phyloP scores from a whole-genome alignment of 2,329 filamentous ascomycete species.

The Aureobasidium sp. region DNA sequence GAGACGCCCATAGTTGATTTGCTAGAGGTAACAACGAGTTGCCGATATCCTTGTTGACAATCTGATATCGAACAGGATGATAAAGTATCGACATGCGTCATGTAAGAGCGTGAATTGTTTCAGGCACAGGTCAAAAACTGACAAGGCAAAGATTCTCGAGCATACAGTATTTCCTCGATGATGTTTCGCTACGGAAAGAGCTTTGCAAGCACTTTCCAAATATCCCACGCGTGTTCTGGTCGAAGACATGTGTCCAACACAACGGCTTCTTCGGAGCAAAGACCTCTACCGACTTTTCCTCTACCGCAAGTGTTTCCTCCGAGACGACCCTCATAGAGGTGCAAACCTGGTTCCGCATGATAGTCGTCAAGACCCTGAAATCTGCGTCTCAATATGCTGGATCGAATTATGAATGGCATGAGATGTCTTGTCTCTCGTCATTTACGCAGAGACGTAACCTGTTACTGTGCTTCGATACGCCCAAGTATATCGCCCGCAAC shows the following conservation, averaged over 20 bases:
- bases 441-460: not conserved
- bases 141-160: not conserved
- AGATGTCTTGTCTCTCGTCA: not conserved
- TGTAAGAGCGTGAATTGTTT: not conserved
- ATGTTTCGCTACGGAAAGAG: not conserved
- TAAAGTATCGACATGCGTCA: not conserved
- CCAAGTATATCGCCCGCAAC: not conserved
- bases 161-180: not conserved
- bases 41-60: not conserved
- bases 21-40: not conserved
- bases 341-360: slow-evolving; percentile 3
- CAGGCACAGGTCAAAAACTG: not conserved
- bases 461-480: not conserved
- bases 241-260: not conserved
- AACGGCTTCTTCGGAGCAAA: slow-evolving; percentile 8
- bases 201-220: not conserved
- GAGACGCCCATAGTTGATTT: not conserved
- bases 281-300: not conserved
- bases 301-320: not conserved
- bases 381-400: not conserved
- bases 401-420: not conserved
- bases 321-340: not conserved
- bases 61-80: not conserved
- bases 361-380: not conserved
- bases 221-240: slow-evolving; percentile 1